phyloP scores from a whole-genome alignment of 129 eudicot species.

The Flaveria sonorensis region DNA sequence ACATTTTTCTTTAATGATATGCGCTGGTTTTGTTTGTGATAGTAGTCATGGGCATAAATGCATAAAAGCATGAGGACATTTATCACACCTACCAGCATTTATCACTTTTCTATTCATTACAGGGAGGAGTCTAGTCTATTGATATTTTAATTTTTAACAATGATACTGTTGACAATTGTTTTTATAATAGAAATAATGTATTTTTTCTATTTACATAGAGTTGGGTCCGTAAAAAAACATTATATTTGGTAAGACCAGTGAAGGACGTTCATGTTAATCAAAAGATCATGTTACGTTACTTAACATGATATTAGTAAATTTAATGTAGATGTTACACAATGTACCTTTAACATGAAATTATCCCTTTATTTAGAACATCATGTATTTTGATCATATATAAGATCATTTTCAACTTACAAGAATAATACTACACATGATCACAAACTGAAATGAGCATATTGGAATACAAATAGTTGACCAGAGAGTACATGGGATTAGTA shows the following conservation, averaged over 20 bases:
- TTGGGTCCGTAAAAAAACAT: too few relatives aligned
- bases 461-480: constrained; percentile 25
- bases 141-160: neutral
- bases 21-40: constrained; percentile 35
- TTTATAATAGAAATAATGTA: too few relatives aligned
- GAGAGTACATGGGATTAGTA: constrained; percentile 33
- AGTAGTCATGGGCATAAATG: constrained; percentile 21
- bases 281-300: too few relatives aligned
- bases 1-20: constrained; percentile 5
- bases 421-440: neutral
- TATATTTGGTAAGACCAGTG: too few relatives aligned
- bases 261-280: too few relatives aligned
- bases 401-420: neutral
- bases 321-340: neutral
- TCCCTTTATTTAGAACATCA: neutral
- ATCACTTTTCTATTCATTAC: neutral
- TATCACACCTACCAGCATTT: constrained; percentile 22
- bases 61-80: constrained; percentile 21
- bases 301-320: neutral
- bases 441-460: constrained; percentile 9
- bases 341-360: neutral
- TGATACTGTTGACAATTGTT: too few relatives aligned
- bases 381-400: neutral
- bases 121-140: neutral
- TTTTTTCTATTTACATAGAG: too few relatives aligned